phyloP scores from a whole-genome alignment of 345 rosid genomes.

The Durio zibethinus region DNA sequence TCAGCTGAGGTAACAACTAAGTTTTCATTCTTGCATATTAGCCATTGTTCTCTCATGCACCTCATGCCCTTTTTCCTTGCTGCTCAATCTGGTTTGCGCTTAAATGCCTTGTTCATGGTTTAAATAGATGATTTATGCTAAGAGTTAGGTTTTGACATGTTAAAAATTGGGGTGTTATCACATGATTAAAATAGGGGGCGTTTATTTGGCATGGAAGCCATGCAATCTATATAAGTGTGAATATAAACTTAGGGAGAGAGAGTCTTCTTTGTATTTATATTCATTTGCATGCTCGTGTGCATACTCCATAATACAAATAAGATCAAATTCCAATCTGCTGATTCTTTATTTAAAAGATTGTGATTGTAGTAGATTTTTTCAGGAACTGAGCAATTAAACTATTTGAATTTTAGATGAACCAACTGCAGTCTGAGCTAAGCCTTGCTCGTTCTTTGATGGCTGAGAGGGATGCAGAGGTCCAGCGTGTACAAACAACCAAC shows the following conservation, averaged over 20 bases:
- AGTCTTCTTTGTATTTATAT: background rate
- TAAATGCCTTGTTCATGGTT: background rate
- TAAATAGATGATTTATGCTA: background rate
- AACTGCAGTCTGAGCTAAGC: slow-evolving; percentile 81
- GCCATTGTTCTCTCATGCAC: background rate
- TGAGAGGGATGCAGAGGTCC: slow-evolving; percentile 83
- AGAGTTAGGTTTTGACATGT: background rate
- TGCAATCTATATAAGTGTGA: background rate
- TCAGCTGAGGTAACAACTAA: slow-evolving; percentile 66
- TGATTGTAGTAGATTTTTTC: background rate
- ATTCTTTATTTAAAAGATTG: background rate
- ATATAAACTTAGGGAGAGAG: background rate
- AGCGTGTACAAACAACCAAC: slow-evolving; percentile 67
- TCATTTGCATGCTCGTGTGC: background rate
- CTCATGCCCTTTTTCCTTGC: background rate
- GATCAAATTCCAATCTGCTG: background rate
- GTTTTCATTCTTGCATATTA: background rate
- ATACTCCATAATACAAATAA: background rate
- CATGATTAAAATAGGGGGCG: background rate
- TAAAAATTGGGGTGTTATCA: background rate
- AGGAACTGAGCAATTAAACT: slow-evolving; percentile 9
- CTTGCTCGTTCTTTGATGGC: slow-evolving; percentile 88
- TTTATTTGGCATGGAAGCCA: background rate
- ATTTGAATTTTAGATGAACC: slow-evolving; percentile 61
- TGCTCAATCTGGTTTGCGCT: background rate